Base-by-base conservation (phyloP, 2,329 filamentous ascomycete genomes). In the Diatrype stigma region DNA sequence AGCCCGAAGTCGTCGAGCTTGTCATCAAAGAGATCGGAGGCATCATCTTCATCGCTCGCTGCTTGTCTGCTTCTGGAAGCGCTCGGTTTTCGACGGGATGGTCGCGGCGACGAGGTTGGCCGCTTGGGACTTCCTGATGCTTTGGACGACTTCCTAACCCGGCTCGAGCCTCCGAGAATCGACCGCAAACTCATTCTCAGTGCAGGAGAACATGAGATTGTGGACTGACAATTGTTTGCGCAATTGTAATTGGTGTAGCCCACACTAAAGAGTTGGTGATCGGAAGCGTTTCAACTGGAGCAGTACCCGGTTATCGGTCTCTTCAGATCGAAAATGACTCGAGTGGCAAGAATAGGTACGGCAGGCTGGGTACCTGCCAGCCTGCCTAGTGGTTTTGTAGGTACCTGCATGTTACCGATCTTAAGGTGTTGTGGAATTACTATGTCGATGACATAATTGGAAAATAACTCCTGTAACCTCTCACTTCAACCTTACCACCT, bases 1-100 rank as follows among this genome's bases (percentile, higher is more conserved):
- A 82, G 69, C 11, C 85, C 86, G 14, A 73, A 66, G 59, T 89
- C 84, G 42, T 84, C 77, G 16, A 90, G 77, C 45, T 73, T 75
- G 47, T 78, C 73, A 11, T 70, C 63, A 46, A 74, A 66, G 37
- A 64, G 59, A 47, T 72, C 66, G 5, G n/a, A n/a, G n/a, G 57
- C 55, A 51, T 58, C 51, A 46, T 62, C 49, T n/a, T 63, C 53
- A 34, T 47, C 53, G 6, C 12, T 70, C 63, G 28, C 60, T 50
- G 7, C 45, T 30, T 49, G 52, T 45, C 54, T 56, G 21, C 51
- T 52, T 12, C 23, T 49, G 32, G 42, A 46, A 17, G 51, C 26
- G 22, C 54, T 58, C 3, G 62, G 56, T 48, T 63, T 65, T 47
- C 61, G 58, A 45, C 57, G 60, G 40, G 60, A 57, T 19, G 57